phyloP scores from a whole-genome alignment of 1,284 basidiomycete species.

The Hypsizygus ulmarius region DNA sequence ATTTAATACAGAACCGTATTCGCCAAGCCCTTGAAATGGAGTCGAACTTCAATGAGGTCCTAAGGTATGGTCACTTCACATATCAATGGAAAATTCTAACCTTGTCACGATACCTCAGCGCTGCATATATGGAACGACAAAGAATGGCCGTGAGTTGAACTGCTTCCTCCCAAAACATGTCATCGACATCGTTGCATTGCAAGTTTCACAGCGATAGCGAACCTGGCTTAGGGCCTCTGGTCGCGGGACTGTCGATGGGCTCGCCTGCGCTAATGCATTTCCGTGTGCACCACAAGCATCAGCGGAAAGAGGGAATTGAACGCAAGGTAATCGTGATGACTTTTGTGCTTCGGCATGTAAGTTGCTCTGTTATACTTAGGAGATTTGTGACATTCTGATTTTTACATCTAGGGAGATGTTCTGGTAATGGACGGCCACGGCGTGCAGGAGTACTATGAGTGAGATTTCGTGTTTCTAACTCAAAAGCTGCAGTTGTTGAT shows the following conservation, averaged over 20 bases:
- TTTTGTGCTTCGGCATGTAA: slow-evolving; percentile 64
- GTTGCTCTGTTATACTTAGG: slow-evolving; percentile 21
- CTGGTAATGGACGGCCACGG: slow-evolving; percentile 69
- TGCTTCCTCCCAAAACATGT: slow-evolving; percentile 9
- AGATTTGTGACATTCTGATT: neutral
- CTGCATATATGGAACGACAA: slow-evolving; percentile 79
- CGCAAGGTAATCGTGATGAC: slow-evolving; percentile 43
- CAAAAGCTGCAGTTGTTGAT: neutral
- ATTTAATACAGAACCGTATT: slow-evolving; percentile 55
- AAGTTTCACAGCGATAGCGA: slow-evolving; percentile 77
- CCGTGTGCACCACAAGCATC: slow-evolving; percentile 42
- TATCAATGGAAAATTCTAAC: neutral
- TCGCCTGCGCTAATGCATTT: slow-evolving; percentile 76
- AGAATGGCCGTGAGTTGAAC: slow-evolving; percentile 68
- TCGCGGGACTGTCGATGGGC: slow-evolving; percentile 72
- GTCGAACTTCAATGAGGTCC: slow-evolving; percentile 66
- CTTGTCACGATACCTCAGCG: slow-evolving; percentile 31
- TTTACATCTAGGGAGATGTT: slow-evolving; percentile 58
- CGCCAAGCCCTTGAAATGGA: slow-evolving; percentile 35
- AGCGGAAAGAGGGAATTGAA: slow-evolving; percentile 26
- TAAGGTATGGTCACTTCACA: slow-evolving; percentile 39
- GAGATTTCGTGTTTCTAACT: slow-evolving; percentile 22
- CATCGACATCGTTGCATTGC: neutral
- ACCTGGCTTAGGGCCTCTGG: slow-evolving; percentile 62
- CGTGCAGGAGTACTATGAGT: slow-evolving; percentile 72